Conservation (phyloP, 23 red algal genomes). For the Gracilariopsis chorda region DNA sequence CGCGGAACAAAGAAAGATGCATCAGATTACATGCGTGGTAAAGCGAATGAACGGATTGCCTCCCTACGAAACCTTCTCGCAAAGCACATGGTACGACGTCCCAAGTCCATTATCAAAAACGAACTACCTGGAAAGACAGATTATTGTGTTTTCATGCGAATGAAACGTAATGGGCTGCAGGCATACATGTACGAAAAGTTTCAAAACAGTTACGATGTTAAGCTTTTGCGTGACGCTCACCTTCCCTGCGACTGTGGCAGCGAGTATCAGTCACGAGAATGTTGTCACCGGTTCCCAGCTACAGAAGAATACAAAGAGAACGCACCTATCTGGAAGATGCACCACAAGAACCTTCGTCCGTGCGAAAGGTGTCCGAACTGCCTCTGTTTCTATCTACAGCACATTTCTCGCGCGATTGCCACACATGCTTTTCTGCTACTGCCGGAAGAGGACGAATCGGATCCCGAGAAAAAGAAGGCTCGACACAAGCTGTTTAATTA, state of each 20-base stretch:
- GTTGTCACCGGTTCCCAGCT: constrained; percentile 52
- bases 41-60: constrained; percentile 22
- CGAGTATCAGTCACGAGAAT: neutral
- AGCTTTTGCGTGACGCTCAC: constrained; percentile 43
- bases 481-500: constrained; percentile 16
- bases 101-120: constrained; percentile 45
- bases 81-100: constrained; percentile 64
- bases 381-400: constrained; percentile 40
- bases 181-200: constrained; percentile 56
- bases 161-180: constrained; percentile 50
- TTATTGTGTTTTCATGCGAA: constrained; percentile 57
- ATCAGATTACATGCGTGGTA: constrained; percentile 32
- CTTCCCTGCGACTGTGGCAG: constrained; percentile 62
- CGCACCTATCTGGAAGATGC: constrained; percentile 66
- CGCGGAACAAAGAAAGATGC: constrained; percentile 58
- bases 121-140: constrained; percentile 60
- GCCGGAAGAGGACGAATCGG: constrained; percentile 48
- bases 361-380: constrained; percentile 66
- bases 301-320: constrained; percentile 4
- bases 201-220: constrained; percentile 70
- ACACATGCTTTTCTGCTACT: constrained; percentile 55
- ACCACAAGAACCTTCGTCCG: constrained; percentile 1
- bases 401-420: constrained; percentile 31
- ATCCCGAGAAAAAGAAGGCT: constrained; percentile 29
- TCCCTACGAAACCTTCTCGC: constrained; percentile 47